Base-by-base conservation (phyloP, 2,329 filamentous ascomycete genomes). In the Beauveria pseudobassiana region DNA sequence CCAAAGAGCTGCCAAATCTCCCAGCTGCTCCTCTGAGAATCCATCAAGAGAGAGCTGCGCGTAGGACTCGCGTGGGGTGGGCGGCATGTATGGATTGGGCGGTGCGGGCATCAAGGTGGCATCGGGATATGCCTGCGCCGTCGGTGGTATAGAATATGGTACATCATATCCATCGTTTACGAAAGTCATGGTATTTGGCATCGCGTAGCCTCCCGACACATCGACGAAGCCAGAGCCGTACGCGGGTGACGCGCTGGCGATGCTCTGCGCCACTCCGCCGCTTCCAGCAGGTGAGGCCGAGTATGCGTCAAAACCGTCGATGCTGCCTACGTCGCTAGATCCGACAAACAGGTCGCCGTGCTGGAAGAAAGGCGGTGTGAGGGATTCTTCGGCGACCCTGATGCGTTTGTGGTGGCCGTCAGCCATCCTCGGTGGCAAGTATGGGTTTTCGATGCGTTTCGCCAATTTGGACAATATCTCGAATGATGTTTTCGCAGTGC, bases 11-110 rank as follows among this genome's bases (percentile, higher is more conserved):
- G 71, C 71, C 59, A 75, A 55, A 7, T 73, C 69, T 12, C 72
- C 72, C 26, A 74, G 65, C n/a, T 73, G 70, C 22, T 68, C 65
- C n/a, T 72, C 69, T 3, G 71, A 69, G 24, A 73, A 71, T 43
- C 66, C 65, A 7, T 66, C 68, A 51, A 73, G 71, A 5, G 62
- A 57, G 24, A 64, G 63, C 51, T 55, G 61, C 16, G 60, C 59
- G 38, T 63, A 65, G 10, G 62, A 38, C 2, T 63, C 59, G 14
- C 66, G 64, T 0, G 60, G 63, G 10, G 56, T 56, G 10, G 65
- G 62, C n/a, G 58, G 65, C 63, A 59, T 65, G 56, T 45, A 62
- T 5, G 54, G 51, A 38, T 56, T 67, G 7, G 45, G 43, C 9
- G 46, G 30, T 12, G 9, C 64, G 48, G 2, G 49, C 51, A 8